A percentile compares a stretch with the other conserved stretches of the same genome.
Evolutionary conservation across 2,329 filamentous ascomycete genomes (phyloP).

Genomic region (Ophiostoma sp.): DNA sequence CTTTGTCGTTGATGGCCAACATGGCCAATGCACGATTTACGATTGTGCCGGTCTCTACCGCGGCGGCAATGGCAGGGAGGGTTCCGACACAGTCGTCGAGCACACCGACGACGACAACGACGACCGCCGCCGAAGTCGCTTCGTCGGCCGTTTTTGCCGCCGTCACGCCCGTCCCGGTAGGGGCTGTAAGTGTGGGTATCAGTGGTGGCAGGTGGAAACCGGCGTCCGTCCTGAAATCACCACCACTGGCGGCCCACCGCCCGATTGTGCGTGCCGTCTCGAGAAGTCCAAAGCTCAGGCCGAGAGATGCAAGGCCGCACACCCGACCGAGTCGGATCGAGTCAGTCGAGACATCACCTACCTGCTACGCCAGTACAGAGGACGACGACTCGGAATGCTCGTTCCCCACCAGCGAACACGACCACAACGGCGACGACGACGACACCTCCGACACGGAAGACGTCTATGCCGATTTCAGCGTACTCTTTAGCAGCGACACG

Average conservation of each 20-base stretch:
- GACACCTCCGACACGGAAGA: constrained; percentile 49
- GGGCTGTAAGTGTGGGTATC: no score
- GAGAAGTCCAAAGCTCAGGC: constrained; percentile 30
- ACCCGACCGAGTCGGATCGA: not conserved
- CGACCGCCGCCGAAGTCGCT: not conserved
- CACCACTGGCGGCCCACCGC: not conserved
- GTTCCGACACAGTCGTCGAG: not conserved
- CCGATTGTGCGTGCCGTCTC: constrained; percentile 27
- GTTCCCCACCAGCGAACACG: constrained; percentile 50
- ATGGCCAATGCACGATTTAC: constrained; percentile 16
- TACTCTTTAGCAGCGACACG: constrained; percentile 47
- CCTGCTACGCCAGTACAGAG: constrained; percentile 39
- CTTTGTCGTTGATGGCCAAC: constrained; percentile 28
- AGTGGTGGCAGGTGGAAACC: not conserved
- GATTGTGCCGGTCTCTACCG: constrained; percentile 1
- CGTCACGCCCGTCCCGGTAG: not conserved
- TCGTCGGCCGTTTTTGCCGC: constrained; percentile 4
- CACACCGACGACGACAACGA: not conserved
- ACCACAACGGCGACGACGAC: constrained; percentile 49
- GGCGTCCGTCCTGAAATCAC: not conserved
- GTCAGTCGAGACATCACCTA: no score
- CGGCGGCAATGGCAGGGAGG: not conserved
- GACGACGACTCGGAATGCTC: constrained; percentile 45
- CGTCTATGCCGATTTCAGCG: constrained; percentile 57
- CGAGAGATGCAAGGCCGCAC: constrained; percentile 28